phyloP scores from a whole-genome alignment of 192 early-diverging fungal species.

The Gonapodya prolifera region DNA sequence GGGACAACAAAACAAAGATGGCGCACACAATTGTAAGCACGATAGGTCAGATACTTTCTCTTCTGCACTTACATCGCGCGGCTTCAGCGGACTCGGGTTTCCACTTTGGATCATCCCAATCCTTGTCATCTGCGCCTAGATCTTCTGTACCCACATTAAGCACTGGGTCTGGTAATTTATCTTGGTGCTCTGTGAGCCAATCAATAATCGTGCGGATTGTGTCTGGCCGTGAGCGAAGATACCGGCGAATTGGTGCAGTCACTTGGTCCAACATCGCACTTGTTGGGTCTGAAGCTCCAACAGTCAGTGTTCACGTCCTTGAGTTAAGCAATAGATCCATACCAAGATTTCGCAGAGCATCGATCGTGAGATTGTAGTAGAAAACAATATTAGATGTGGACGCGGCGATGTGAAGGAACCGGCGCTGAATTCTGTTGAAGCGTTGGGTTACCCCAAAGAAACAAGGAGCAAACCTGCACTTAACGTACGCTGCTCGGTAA shows the following conservation, averaged over 20 bases:
- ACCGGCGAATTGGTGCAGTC: conserved; percentile 38
- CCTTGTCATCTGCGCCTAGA: conserved; percentile 26
- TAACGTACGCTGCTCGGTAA: background rate
- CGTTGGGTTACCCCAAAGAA: conserved; percentile 14
- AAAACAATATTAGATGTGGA: conserved; percentile 55
- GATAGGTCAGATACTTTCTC: background rate
- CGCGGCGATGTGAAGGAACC: conserved; percentile 61
- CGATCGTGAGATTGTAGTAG: conserved; percentile 57
- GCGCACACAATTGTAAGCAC: background rate
- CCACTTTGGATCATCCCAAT: conserved; percentile 34
- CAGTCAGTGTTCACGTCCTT: conserved; percentile 17
- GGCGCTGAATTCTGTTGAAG: conserved; percentile 23
- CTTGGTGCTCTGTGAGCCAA: conserved; percentile 41
- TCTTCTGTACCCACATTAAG: conserved; percentile 11
- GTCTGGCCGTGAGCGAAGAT: conserved; percentile 48
- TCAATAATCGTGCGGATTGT: conserved; percentile 54
- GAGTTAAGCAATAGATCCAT: background rate
- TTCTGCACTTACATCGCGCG: conserved; percentile 18
- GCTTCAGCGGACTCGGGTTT: conserved; percentile 50
- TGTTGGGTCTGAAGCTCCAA: conserved; percentile 50
- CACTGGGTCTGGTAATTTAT: conserved; percentile 32
- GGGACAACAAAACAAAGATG: conserved; percentile 3
- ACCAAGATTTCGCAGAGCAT: conserved; percentile 31
- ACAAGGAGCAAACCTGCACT: conserved; percentile 12
- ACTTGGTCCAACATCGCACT: conserved; percentile 51